Evolutionary conservation across 345 rosid species (phyloP).

Genomic region (Lenwebbia sp.): DNA sequence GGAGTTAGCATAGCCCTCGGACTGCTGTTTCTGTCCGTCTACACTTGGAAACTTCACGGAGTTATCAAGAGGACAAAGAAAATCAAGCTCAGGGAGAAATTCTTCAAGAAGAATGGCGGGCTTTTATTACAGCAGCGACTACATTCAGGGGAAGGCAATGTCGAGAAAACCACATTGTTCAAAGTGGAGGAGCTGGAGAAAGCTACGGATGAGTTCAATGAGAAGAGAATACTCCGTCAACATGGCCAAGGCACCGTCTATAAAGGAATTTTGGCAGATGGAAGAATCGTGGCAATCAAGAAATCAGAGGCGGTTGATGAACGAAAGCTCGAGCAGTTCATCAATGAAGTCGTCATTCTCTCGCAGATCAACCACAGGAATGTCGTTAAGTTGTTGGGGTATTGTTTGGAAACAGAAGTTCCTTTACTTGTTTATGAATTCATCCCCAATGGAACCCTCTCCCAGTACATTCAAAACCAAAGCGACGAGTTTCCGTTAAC

Average conservation of each 20-base stretch:
- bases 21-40: background rate
- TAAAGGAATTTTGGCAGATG: background rate
- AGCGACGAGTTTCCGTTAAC: background rate
- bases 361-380: background rate
- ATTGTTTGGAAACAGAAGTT: background rate
- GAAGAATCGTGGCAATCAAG: slow-evolving; percentile 7
- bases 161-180: no score
- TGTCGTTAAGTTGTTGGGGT: slow-evolving; percentile 4
- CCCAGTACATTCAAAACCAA: background rate
- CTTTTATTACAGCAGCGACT: no score
- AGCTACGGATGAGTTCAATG: no score
- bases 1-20: no score
- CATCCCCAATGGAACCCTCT: background rate
- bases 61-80: background rate
- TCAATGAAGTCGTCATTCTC: slow-evolving; percentile 8
- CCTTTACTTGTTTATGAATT: slow-evolving; percentile 2
- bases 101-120: background rate
- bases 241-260: no score
- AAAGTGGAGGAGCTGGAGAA: no score
- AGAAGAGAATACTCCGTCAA: no score
- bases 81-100: background rate
- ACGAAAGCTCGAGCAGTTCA: slow-evolving; percentile 1
- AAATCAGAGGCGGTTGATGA: background rate
- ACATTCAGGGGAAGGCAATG: no score
- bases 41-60: background rate